phyloP scores from a whole-genome alignment of 805 yeast species.

The Ogataea allantospora region DNA sequence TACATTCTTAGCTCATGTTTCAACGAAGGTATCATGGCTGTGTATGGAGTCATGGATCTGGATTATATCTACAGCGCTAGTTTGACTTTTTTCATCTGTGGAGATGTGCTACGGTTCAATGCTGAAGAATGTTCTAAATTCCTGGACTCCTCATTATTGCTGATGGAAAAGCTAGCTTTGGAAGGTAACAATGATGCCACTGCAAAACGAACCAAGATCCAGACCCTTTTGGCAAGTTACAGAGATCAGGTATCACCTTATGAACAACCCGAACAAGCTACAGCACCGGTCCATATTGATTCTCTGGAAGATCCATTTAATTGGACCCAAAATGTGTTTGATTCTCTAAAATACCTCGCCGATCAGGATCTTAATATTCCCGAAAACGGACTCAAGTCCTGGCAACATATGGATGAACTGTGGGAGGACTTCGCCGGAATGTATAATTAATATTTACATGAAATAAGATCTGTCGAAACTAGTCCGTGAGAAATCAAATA shows the following conservation, averaged over 20 bases:
- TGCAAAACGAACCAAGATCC: slow-evolving; percentile 18
- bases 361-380: slow-evolving; percentile 23
- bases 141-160: slow-evolving; percentile 20
- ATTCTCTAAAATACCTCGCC: slow-evolving; percentile 21
- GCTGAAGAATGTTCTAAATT: slow-evolving; percentile 14
- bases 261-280: not conserved
- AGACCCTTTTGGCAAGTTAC: slow-evolving; percentile 17
- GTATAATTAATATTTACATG: not conserved
- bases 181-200: slow-evolving; percentile 25
- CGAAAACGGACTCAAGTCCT: slow-evolving; percentile 24
- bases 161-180: slow-evolving; percentile 21
- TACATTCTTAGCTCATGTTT: slow-evolving; percentile 19
- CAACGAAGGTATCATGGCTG: slow-evolving; percentile 24
- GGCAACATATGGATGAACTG: slow-evolving; percentile 22
- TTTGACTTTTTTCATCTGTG: slow-evolving; percentile 29
- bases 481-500: slow-evolving; percentile 55
- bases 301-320: slow-evolving; percentile 8
- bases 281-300: not conserved
- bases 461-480: slow-evolving; percentile 8
- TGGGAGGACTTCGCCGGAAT: slow-evolving; percentile 27
- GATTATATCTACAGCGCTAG: slow-evolving; percentile 30
- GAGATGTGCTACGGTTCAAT: slow-evolving; percentile 23
- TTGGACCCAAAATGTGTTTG: slow-evolving; percentile 17
- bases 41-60: slow-evolving; percentile 31
- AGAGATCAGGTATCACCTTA: slow-evolving; percentile 7